phyloP scores from a whole-genome alignment of 768 basidiomycete genomes.

The Pulveroboletus sp. region DNA sequence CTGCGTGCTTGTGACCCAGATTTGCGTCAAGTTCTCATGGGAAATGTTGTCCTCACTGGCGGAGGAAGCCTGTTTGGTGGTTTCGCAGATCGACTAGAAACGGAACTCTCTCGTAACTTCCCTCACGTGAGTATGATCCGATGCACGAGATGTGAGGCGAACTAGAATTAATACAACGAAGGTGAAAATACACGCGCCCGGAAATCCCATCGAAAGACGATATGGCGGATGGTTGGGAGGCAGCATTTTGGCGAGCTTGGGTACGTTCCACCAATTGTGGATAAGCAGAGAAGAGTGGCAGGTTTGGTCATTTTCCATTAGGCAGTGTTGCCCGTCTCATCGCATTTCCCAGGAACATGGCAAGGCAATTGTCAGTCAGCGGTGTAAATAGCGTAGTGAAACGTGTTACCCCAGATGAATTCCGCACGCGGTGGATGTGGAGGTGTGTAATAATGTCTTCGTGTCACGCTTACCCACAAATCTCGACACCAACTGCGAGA shows the following conservation, averaged over 20 bases:
- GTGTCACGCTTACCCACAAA: neutral
- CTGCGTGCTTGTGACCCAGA: constrained; percentile 88
- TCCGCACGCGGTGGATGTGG: too few relatives aligned
- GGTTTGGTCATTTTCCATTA: constrained; percentile 40
- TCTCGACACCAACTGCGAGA: neutral
- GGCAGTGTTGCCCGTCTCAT: constrained; percentile 2
- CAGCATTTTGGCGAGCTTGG: constrained; percentile 88
- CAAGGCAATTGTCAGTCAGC: constrained; percentile 73
- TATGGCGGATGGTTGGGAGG: constrained; percentile 97
- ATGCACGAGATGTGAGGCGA: neutral
- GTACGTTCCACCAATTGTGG: constrained; percentile 98
- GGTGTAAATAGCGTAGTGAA: constrained; percentile 72
- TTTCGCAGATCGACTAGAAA: constrained; percentile 74
- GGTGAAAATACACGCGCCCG: constrained; percentile 90
- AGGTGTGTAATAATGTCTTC: neutral
- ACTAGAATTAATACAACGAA: constrained; percentile 34
- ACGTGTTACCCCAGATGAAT: too few relatives aligned
- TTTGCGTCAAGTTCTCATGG: constrained; percentile 81
- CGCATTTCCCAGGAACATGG: constrained; percentile 62
- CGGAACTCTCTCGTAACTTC: constrained; percentile 70
- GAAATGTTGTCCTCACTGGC: constrained; percentile 94
- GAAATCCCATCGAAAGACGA: constrained; percentile 82
- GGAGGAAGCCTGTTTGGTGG: constrained; percentile 87
- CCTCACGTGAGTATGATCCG: constrained; percentile 58
- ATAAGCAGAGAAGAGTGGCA: constrained; percentile 92